These are phyloP conservation scores for Cladophialophora bantiana DNA, from an alignment of 2,329 filamentous ascomycete species.

Conservation along the genomic window DNA sequence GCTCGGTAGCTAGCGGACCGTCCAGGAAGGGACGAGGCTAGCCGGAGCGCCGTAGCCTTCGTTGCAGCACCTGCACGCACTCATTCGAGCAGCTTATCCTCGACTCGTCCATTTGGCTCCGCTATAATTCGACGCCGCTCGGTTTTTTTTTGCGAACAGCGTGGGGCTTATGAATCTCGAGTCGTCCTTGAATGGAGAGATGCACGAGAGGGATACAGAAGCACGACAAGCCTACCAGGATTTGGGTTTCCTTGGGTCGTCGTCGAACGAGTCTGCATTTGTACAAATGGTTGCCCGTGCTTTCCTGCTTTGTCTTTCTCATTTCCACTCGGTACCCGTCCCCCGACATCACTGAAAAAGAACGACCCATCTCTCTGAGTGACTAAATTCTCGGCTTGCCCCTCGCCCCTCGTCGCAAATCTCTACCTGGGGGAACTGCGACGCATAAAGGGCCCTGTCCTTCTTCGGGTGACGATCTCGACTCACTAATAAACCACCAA, in stretches of 20 bases:
- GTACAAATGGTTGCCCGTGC: conserved; percentile 23
- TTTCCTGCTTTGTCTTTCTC: conserved; percentile 16
- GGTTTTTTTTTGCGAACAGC: conserved; percentile 24
- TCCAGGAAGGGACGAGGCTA: conserved; percentile 33
- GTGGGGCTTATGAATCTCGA: conserved; percentile 30
- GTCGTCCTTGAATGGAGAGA: conserved; percentile 17
- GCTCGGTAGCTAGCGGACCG: conserved; percentile 33
- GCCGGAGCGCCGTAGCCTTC: conserved; percentile 28
- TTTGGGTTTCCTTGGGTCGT: neutral
- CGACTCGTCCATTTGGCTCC: conserved; percentile 16
- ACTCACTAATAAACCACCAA: conserved; percentile 28
- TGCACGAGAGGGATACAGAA: conserved; percentile 15
- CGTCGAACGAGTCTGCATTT: conserved; percentile 27
- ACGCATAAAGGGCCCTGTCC: conserved; percentile 8
- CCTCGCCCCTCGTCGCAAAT: conserved; percentile 3
- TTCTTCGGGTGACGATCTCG: conserved; percentile 23
- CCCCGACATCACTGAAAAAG: conserved; percentile 4
- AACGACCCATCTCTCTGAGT: neutral
- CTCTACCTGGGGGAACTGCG: conserved; percentile 10
- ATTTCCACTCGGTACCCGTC: neutral
- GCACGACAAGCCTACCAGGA: conserved; percentile 18
- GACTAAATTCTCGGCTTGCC: conserved; percentile 11
- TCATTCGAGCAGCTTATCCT: conserved; percentile 14
- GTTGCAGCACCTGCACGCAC: conserved; percentile 21
- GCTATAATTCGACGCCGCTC: conserved; percentile 29